Percentiles rank a stretch among this genome's conserved stretches.
Conservation (phyloP, 2,329 filamentous ascomycete genomes). For the Ceratocystiopsis sp. region DNA sequence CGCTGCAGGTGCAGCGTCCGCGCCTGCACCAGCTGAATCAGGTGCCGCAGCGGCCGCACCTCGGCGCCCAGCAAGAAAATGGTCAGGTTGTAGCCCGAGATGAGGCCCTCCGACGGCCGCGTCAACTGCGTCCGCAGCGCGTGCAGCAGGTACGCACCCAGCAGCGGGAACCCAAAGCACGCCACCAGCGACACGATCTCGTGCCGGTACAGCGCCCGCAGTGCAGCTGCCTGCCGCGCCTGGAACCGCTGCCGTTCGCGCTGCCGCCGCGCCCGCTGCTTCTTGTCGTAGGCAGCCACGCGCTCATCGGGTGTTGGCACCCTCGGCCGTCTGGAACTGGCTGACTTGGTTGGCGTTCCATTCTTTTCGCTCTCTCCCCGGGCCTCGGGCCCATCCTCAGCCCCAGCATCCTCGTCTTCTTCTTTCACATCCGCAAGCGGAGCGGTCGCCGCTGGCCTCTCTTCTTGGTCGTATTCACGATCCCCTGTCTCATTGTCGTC, state of each 20-base stretch:
- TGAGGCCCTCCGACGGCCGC: conserved; percentile 65
- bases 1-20: conserved; percentile 71
- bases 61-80: conserved; percentile 83
- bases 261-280: conserved; percentile 1
- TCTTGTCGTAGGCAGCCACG: conserved; percentile 3
- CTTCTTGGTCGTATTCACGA: background rate
- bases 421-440: conserved; percentile 28
- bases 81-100: conserved; percentile 84
- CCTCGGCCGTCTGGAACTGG: too few species aligned
- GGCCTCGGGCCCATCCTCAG: background rate
- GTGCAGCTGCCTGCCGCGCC: conserved; percentile 19
- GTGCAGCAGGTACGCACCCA: conserved; percentile 75
- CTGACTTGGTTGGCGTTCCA: background rate
- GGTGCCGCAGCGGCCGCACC: conserved; percentile 63
- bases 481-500: background rate
- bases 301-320: background rate
- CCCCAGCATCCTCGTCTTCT: conserved; percentile 16
- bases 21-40: conserved; percentile 63
- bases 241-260: conserved; percentile 12
- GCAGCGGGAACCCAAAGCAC: conserved; percentile 62
- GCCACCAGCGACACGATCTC: conserved; percentile 58
- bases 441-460: background rate
- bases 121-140: conserved; percentile 65
- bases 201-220: conserved; percentile 52
- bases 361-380: too few species aligned